These are phyloP conservation scores for Diversispora epigaea DNA, from an alignment of 192 early-diverging fungal genomes.

Conservation along the genomic window DNA sequence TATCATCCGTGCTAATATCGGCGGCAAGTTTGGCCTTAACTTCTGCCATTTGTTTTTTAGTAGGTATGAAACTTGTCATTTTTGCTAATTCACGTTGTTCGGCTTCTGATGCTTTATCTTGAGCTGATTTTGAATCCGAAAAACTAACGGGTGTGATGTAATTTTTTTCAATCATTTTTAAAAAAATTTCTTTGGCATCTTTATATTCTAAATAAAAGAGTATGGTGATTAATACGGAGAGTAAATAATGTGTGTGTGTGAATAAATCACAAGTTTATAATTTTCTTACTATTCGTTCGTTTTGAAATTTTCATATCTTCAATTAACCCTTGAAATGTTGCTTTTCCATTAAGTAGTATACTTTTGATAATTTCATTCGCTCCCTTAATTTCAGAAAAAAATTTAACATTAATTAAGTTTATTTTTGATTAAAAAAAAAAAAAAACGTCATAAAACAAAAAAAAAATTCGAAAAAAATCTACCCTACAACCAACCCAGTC, in stretches of 20 bases:
- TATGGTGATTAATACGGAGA: background rate
- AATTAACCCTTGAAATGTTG: slow-evolving; percentile 30
- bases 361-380: slow-evolving; percentile 25
- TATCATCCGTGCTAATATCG: slow-evolving; percentile 50
- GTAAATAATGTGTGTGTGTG: background rate
- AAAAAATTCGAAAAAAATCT: background rate
- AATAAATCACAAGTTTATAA: slow-evolving; percentile 19
- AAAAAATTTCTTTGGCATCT: slow-evolving; percentile 40
- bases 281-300: slow-evolving; percentile 12
- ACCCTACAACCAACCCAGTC: background rate
- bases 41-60: slow-evolving; percentile 58
- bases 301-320: slow-evolving; percentile 27
- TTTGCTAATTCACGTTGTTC: slow-evolving; percentile 56
- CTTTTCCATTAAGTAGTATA: slow-evolving; percentile 36
- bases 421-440: background rate
- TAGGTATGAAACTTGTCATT: slow-evolving; percentile 56
- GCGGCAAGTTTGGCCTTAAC: slow-evolving; percentile 51
- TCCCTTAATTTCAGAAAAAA: background rate
- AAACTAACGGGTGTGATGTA: slow-evolving; percentile 60
- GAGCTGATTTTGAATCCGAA: slow-evolving; percentile 58
- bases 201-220: slow-evolving; percentile 18
- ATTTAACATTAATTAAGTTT: background rate
- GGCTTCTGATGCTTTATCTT: slow-evolving; percentile 61
- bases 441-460: background rate
- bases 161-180: slow-evolving; percentile 59